Evolutionary conservation across 768 basidiomycete species (phyloP).

Genomic region (Trametes sanguinea): DNA sequence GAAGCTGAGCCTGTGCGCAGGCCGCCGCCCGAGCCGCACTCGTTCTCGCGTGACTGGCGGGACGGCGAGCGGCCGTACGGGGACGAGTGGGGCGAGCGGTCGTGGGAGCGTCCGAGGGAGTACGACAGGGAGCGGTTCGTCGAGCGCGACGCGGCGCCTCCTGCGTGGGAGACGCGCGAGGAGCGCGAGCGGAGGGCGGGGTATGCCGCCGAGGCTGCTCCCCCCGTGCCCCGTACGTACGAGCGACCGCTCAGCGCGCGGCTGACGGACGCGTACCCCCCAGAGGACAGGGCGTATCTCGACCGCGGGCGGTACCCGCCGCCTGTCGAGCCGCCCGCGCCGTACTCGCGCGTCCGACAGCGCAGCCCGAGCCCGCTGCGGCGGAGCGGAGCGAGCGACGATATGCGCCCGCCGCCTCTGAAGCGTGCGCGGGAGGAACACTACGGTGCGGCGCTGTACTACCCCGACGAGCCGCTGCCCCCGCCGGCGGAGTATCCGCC

Average conservation of each 20-base stretch:
- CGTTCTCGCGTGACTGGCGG: constrained; percentile 26
- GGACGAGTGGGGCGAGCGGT: constrained; percentile 28
- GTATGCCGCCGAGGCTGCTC: constrained; percentile 15
- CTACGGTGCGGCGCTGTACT: constrained; percentile 19
- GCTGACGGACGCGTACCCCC: constrained; percentile 24
- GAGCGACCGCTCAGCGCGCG: constrained; percentile 32
- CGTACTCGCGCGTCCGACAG: constrained; percentile 30
- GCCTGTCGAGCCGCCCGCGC: constrained; percentile 5
- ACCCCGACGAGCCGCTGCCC: constrained; percentile 11
- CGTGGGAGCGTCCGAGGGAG: constrained; percentile 28
- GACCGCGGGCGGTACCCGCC: constrained; percentile 26
- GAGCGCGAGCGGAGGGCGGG: constrained; percentile 31
- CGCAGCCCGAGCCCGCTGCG: constrained; percentile 32
- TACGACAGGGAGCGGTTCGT: constrained; percentile 25
- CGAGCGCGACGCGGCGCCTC: constrained; percentile 25
- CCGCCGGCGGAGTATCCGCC: constrained; percentile 14
- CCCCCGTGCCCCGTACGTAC: constrained; percentile 23
- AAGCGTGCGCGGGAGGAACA: constrained; percentile 33
- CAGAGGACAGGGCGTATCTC: constrained; percentile 25
- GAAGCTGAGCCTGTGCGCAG: constrained; percentile 19
- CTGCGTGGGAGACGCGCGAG: constrained; percentile 33
- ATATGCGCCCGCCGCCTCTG: constrained; percentile 25
- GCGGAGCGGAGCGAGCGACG: constrained; percentile 22
- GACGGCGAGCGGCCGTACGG: constrained; percentile 23
- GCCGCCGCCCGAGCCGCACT: constrained; percentile 6